Evolutionary conservation across 768 basidiomycete genomes (phyloP).

Genomic region (Phaeolepiota aurea): DNA sequence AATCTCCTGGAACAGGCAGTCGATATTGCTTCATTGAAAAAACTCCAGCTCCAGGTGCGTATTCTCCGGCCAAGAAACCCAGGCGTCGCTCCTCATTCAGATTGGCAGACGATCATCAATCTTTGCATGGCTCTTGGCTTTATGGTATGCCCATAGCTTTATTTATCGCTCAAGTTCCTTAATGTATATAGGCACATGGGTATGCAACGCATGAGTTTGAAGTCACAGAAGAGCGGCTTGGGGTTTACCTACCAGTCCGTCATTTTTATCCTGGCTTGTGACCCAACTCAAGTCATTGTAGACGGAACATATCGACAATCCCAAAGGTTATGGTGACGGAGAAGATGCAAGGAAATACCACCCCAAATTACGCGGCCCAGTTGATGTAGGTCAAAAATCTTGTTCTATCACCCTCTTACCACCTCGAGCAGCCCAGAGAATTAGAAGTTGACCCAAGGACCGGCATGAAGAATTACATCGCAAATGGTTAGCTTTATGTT

Average conservation of each 20-base stretch:
- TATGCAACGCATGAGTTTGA: conserved; percentile 83
- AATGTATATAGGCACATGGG: conserved; percentile 52
- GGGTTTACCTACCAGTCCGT: conserved; percentile 74
- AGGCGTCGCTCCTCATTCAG: conserved; percentile 1
- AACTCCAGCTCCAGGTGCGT: conserved; percentile 56
- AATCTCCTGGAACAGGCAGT: conserved; percentile 43
- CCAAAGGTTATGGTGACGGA: conserved; percentile 80
- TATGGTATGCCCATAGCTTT: conserved; percentile 37
- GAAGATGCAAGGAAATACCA: conserved; percentile 79
- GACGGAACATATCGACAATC: conserved; percentile 90
- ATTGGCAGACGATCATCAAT: conserved; percentile 73
- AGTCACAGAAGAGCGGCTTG: conserved; percentile 76
- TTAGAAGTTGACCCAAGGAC: conserved; percentile 77
- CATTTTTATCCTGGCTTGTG: background rate
- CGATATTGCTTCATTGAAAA: conserved; percentile 74
- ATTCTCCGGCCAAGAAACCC: background rate
- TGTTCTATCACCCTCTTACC: conserved; percentile 1
- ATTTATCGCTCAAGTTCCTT: background rate
- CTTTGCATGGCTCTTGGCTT: conserved; percentile 89
- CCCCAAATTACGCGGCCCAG: conserved; percentile 69
- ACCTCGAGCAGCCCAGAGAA: conserved; percentile 51
- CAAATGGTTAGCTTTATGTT: conserved; percentile 43
- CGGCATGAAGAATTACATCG: conserved; percentile 96
- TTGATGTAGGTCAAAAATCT: conserved; percentile 45
- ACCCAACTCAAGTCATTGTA: conserved; percentile 17